phyloP scores from a whole-genome alignment of 192 early-diverging fungal genomes.

The Backusella liffmaniae region DNA sequence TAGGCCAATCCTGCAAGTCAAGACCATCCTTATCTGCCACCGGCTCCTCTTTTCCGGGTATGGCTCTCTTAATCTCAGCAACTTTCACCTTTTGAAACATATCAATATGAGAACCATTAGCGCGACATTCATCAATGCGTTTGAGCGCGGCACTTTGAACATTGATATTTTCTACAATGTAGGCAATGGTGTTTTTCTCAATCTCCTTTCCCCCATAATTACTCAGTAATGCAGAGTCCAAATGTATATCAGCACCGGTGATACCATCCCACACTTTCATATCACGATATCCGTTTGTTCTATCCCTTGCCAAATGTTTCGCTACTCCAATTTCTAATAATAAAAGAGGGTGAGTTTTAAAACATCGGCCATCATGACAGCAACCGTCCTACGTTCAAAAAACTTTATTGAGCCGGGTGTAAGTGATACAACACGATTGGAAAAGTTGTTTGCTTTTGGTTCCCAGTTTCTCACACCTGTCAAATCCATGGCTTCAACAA shows the following conservation, averaged over 20 bases:
- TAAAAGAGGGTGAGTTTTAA: not conserved
- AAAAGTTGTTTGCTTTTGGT: slow-evolving; percentile 55
- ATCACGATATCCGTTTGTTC: slow-evolving; percentile 62
- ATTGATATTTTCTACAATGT: slow-evolving; percentile 87
- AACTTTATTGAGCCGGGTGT: slow-evolving; percentile 68
- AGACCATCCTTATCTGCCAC: not conserved
- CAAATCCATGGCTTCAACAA: slow-evolving; percentile 82
- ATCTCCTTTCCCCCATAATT: slow-evolving; percentile 5
- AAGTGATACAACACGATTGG: slow-evolving; percentile 82
- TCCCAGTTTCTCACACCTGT: slow-evolving; percentile 51
- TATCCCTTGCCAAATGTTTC: slow-evolving; percentile 53
- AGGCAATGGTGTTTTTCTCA: slow-evolving; percentile 57
- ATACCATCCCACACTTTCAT: slow-evolving; percentile 85
- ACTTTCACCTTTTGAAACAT: slow-evolving; percentile 74
- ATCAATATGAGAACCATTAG: slow-evolving; percentile 46
- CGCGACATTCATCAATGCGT: slow-evolving; percentile 38
- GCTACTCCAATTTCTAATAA: slow-evolving; percentile 62
- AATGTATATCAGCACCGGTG: slow-evolving; percentile 61
- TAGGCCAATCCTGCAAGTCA: slow-evolving; percentile 68
- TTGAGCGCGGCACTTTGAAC: slow-evolving; percentile 69
- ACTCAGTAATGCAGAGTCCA: slow-evolving; percentile 49
- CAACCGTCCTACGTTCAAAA: slow-evolving; percentile 41
- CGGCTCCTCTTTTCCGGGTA: not conserved
- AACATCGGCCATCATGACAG: not conserved
- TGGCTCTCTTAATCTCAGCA: slow-evolving; percentile 41